phyloP scores from a whole-genome alignment of 2,329 filamentous ascomycete species.

The Fusarium pseudograminearum region DNA sequence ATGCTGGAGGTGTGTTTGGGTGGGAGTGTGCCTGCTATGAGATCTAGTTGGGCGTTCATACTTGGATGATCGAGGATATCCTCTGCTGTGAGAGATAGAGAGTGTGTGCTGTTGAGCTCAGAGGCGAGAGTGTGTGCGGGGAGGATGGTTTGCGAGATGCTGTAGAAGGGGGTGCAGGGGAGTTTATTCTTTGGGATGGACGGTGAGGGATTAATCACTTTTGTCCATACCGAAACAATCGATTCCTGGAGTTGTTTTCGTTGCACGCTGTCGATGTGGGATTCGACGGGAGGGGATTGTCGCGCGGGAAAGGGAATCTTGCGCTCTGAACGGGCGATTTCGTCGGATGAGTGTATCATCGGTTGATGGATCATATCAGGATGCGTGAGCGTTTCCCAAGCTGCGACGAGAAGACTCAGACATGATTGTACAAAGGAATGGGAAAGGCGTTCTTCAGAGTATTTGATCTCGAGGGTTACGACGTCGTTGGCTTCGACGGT shows the following conservation, averaged over 20 bases:
- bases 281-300: conserved; percentile 32
- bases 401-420: conserved; percentile 59
- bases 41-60: conserved; percentile 62
- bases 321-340: conserved; percentile 53
- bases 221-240: conserved; percentile 60
- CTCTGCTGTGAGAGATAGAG: conserved; percentile 58
- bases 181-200: conserved; percentile 58
- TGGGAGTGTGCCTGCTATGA: conserved; percentile 50
- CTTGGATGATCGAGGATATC: conserved; percentile 65
- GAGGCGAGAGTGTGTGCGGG: conserved; percentile 61
- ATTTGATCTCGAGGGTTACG: conserved; percentile 60
- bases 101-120: conserved; percentile 58
- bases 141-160: conserved; percentile 63
- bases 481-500: conserved; percentile 52
- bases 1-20: conserved; percentile 20
- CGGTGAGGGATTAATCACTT: conserved; percentile 56
- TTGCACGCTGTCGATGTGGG: conserved; percentile 56
- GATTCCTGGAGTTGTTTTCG: conserved; percentile 56
- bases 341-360: conserved; percentile 57
- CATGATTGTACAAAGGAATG: conserved; percentile 58
- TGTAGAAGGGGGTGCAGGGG: conserved; percentile 62
- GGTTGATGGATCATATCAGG: conserved; percentile 60
- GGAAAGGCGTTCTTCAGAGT: conserved; percentile 59
- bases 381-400: conserved; percentile 60
- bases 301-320: conserved; percentile 56